Evolutionary conservation across 2,329 filamentous ascomycete genomes (phyloP), one percentile per base, ranked within the genome.

Genomic region (Cladophialophora carrionii): DNA sequence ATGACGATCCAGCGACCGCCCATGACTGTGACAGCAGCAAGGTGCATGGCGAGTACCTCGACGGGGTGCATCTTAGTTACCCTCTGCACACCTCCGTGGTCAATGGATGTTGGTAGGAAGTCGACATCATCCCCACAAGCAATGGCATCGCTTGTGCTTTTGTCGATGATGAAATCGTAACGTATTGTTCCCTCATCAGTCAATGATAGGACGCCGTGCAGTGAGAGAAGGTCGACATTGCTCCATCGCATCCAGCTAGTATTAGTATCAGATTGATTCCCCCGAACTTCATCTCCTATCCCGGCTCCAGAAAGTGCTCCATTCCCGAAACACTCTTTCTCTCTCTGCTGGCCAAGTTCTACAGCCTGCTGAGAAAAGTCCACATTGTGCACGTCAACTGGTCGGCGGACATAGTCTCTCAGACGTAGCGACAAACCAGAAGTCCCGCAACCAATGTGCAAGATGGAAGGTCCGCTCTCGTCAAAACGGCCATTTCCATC

Each of bases 111-210:
- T 34, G 60, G 48, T 7, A 34, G 32, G 17, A 57, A 24, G n/a
- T 41, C 24, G 57, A 61, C 26, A 49, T 54, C 14, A 17, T 61
- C 57, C 20, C 57, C 56, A 51, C 62, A 64, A 10, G 62, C 55
- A 20, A 64, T 61, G 14, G 62, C 46, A 61, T 64, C 57, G 49
- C 62, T 64, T 17, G 62, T 64, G 49, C 55, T 54, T 37, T 64
- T 64, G 57, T 64, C 62, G 29, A 64, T 14, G 29, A 64, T 49
- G n/a, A 64, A 26, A n/a, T 61, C 37, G 31, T 61, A 64, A 20
- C 49, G 60, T 31, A 4, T 8, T 29, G 29, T 26, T 10, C 26
- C 22, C n/a, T 56, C 32, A 29, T 48, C 20, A 3, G 24, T 29
- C n/a, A 63, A 51, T 3, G 52, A 49, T 41, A 46, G 37, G 22